Base-by-base conservation (phyloP, 768 basidiomycete species). In the Suillus plorans region DNA sequence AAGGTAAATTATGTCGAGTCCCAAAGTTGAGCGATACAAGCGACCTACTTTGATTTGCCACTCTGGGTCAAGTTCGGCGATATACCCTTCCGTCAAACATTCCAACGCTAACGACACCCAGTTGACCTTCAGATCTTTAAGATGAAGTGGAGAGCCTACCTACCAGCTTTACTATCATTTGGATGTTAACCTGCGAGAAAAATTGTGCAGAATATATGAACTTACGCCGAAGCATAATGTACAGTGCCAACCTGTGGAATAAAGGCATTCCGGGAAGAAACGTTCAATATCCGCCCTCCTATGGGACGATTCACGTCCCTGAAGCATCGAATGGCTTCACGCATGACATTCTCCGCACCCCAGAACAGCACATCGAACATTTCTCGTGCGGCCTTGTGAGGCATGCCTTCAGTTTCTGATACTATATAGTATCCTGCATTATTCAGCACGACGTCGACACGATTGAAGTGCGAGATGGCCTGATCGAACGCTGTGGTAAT, bases 361-460 rank as follows among this genome's bases (percentile, higher is more conserved):
- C 76, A 78, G 62, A 73, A 73, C 61, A 76, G 67, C 62, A 73
- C 72, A 50, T 82, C 81, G 63, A 84, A 81, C 69, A 77, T 63
- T 36, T 66, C 68, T 92, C 95, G n/a, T 83, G 93, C 50, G 77
- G 93, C 63, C 84, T 93, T 61, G 90, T 96, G 64, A 92, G 95
- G 3, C 88, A 95, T 72, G 89, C 90, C 18, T 79, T 97, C 39
- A 90, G 95, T 77, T 90, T 96, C 82, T 3, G 69, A 74, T 22
- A 78, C 61, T 7, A 75, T 68, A 2, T 63, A 73, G 63, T 71
- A 76, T 58, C 69, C 74, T 59, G 82, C 82, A 62, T 84, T 85
- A 63, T 79, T 82, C 58, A 80, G 72, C 16, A 84, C 82, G 42
- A 83, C 77, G 62, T 84, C 84, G 12, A 83, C 64, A 28, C 79